phyloP scores from a whole-genome alignment of 345 rosid genomes.

The Gossypium australe region DNA sequence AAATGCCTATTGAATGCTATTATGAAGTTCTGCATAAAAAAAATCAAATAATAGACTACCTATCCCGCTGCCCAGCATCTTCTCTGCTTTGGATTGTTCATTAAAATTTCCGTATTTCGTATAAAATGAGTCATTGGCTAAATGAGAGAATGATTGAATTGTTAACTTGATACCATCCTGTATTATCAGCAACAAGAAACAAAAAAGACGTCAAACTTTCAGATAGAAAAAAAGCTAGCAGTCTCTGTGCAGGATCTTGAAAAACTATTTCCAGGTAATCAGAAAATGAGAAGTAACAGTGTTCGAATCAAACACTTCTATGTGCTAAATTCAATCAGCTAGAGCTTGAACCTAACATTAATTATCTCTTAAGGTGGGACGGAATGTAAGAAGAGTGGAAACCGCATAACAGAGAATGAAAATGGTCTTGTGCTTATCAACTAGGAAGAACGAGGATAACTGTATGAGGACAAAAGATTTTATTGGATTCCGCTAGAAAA shows the following conservation, averaged over 20 bases:
- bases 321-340: not conserved
- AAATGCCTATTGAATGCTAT: not conserved
- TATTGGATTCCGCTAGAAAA: not conserved
- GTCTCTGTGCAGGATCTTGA: not conserved
- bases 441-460: not conserved
- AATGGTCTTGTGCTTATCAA: not conserved
- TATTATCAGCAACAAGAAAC: slow-evolving; percentile 19
- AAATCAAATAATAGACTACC: slow-evolving; percentile 33
- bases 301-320: slow-evolving; percentile 9
- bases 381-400: not conserved
- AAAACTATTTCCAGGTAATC: not conserved
- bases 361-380: not conserved
- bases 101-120: slow-evolving; percentile 24
- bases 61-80: slow-evolving; percentile 79
- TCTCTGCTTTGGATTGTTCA: slow-evolving; percentile 60
- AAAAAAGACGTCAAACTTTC: not conserved
- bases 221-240: not conserved
- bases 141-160: slow-evolving; percentile 55
- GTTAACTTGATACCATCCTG: slow-evolving; percentile 81
- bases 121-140: slow-evolving; percentile 38
- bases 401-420: not conserved
- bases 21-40: not conserved
- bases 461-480: not conserved
- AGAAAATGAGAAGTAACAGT: slow-evolving; percentile 5
- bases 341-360: not conserved